Conservation (phyloP, 805 yeast genomes). For the Myxozyma kluyveri region DNA sequence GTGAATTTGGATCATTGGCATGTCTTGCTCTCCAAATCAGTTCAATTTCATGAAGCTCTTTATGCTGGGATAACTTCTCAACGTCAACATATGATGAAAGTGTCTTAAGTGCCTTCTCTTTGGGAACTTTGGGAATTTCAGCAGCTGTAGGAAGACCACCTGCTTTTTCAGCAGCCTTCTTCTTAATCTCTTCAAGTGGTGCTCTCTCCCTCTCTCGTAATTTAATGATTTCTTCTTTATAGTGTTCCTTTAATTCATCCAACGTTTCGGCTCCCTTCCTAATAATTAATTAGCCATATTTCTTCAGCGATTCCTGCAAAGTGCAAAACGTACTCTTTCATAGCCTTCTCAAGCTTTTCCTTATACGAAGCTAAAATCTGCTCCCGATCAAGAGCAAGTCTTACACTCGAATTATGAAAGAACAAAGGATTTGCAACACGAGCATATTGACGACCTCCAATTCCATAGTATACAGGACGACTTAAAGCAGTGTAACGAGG, state of each 20-base stretch:
- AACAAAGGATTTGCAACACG: neutral
- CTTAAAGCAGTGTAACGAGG: neutral
- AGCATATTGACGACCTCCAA: neutral
- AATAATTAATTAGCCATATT: neutral
- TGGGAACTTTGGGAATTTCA: constrained; percentile 37
- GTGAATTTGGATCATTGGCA: constrained; percentile 52
- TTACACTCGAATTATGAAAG: neutral
- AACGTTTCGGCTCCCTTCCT: constrained; percentile 47
- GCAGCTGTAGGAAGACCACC: neutral
- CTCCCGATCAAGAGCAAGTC: neutral
- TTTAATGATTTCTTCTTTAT: constrained; percentile 58
- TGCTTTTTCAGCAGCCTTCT: constrained; percentile 16
- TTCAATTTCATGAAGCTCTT: constrained; percentile 58
- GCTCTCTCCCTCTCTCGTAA: constrained; percentile 49
- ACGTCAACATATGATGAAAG: constrained; percentile 68
- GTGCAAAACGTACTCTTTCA: constrained; percentile 24
- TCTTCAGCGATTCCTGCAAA: neutral
- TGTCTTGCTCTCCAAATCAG: constrained; percentile 88
- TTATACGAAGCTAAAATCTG: constrained; percentile 43
- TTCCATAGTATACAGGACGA: too few species aligned
- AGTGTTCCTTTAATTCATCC: constrained; percentile 58
- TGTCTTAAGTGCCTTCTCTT: constrained; percentile 53
- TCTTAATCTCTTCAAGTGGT: constrained; percentile 30
- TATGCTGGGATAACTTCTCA: constrained; percentile 58
- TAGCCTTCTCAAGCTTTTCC: constrained; percentile 42